These are phyloP conservation scores for Kluyveromyces marxianus DNA, from an alignment of 1,139 yeast genomes.

Conservation along the genomic window DNA sequence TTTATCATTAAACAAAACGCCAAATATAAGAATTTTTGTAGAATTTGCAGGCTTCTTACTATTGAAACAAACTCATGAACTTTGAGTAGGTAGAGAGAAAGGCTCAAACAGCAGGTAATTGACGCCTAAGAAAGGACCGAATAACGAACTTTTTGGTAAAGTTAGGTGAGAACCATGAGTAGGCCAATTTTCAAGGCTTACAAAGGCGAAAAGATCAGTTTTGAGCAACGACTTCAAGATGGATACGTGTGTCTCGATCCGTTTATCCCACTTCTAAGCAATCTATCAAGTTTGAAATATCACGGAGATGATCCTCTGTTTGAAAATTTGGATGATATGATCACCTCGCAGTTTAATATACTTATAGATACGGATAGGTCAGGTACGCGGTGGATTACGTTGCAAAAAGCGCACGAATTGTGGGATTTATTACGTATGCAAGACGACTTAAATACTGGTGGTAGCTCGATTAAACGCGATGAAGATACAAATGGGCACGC, in stretches of 20 bases:
- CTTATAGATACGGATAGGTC: slow-evolving; percentile 22
- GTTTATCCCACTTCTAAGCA: slow-evolving; percentile 19
- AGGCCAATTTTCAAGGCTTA: neutral
- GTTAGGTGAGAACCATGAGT: slow-evolving; percentile 2
- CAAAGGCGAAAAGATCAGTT: slow-evolving; percentile 1
- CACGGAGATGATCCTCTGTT: slow-evolving; percentile 4
- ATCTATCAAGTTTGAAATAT: slow-evolving; percentile 2
- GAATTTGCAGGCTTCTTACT: too few relatives aligned
- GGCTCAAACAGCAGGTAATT: too few relatives aligned
- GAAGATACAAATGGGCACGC: too few relatives aligned
- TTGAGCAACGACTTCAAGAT: slow-evolving; percentile 5
- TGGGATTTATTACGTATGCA: slow-evolving; percentile 15
- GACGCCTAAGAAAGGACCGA: too few relatives aligned
- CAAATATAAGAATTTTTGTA: too few relatives aligned
- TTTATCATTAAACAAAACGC: too few relatives aligned
- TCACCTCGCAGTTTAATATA: slow-evolving; percentile 19
- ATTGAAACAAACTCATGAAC: too few relatives aligned
- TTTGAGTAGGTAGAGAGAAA: too few relatives aligned
- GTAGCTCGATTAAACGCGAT: slow-evolving; percentile 12
- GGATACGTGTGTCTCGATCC: slow-evolving; percentile 12
- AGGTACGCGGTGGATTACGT: slow-evolving; percentile 26
- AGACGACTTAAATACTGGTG: slow-evolving; percentile 12
- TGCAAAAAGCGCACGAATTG: slow-evolving; percentile 19
- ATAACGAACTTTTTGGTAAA: too few relatives aligned
- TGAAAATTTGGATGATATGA: slow-evolving; percentile 5